These are phyloP conservation scores for Coemansia sp. DNA, from an alignment of 192 early-diverging fungal genomes.

Conservation along the genomic window DNA sequence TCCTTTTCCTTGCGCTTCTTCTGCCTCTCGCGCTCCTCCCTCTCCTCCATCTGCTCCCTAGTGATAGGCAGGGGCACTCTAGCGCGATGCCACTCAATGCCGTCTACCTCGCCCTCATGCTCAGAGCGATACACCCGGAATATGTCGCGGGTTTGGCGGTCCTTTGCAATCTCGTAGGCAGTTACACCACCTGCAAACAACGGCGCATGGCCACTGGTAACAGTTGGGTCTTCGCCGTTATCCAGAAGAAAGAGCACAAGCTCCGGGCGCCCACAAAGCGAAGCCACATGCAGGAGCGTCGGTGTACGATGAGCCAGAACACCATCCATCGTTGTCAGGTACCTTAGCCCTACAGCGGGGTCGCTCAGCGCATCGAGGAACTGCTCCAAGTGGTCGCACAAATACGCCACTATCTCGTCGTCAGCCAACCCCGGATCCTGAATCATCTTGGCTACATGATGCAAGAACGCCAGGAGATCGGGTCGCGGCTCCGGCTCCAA, in stretches of 20 bases:
- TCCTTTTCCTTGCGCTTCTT: conserved; percentile 18
- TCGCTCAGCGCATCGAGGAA: conserved; percentile 58
- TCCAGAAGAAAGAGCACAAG: conserved; percentile 68
- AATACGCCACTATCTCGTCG: conserved; percentile 54
- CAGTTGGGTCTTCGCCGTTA: conserved; percentile 75
- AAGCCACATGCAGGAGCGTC: conserved; percentile 77
- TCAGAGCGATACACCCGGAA: conserved; percentile 33
- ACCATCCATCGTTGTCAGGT: conserved; percentile 45
- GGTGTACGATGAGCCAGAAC: conserved; percentile 46
- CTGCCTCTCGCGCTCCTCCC: conserved; percentile 14
- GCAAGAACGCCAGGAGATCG: conserved; percentile 36
- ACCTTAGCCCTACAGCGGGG: conserved; percentile 48
- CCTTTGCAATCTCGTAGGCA: conserved; percentile 30
- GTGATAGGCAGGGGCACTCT: conserved; percentile 31
- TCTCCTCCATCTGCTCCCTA: conserved; percentile 16
- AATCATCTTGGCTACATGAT: conserved; percentile 34
- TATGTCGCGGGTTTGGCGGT: conserved; percentile 23
- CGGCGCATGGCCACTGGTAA: conserved; percentile 36
- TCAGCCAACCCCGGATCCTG: conserved; percentile 23
- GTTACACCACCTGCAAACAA: conserved; percentile 31
- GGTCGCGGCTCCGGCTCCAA: conserved; percentile 40
- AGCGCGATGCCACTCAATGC: conserved; percentile 41
- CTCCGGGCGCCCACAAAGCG: conserved; percentile 57
- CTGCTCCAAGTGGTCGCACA: conserved; percentile 61
- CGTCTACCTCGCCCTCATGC: conserved; percentile 25